These are phyloP conservation scores for Phascolomyces articulosus DNA, from an alignment of 371 early-diverging fungal species.

Conservation along the genomic window DNA sequence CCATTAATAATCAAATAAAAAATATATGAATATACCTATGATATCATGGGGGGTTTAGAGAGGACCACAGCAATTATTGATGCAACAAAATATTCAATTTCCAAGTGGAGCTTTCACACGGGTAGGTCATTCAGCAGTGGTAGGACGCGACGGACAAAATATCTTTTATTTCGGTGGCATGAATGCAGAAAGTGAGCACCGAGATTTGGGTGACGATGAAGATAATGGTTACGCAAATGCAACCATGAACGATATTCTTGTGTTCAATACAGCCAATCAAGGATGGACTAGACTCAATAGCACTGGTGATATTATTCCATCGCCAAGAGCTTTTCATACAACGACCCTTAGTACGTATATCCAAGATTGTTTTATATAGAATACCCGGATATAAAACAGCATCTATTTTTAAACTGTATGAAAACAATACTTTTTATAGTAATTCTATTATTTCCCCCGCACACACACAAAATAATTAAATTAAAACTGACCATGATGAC, in stretches of 20 bases:
- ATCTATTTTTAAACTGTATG: background rate
- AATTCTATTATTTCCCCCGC: no score
- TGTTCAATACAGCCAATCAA: constrained; percentile 7
- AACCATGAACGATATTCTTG: constrained; percentile 18
- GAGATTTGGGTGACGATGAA: background rate
- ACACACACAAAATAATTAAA: no score
- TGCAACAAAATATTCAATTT: background rate
- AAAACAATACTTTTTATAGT: no score
- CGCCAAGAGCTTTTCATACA: constrained; percentile 21
- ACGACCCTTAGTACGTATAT: constrained; percentile 9
- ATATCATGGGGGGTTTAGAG: no score
- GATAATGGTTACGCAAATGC: constrained; percentile 4
- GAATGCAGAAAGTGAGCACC: constrained; percentile 5
- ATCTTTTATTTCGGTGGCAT: constrained; percentile 23
- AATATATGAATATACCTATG: no score
- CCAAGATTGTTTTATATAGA: background rate
- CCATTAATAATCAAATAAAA: no score
- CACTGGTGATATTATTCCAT: constrained; percentile 8
- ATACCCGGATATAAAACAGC: background rate
- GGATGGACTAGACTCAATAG: constrained; percentile 7
- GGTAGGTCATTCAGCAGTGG: constrained; percentile 16
- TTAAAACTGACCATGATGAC: no score
- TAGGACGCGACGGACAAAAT: constrained; percentile 12
- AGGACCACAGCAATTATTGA: background rate
- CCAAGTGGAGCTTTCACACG: constrained; percentile 1